These are phyloP conservation scores for Solanum etuberosum DNA, from an alignment of 257 asterid species.

Conservation along the genomic window DNA sequence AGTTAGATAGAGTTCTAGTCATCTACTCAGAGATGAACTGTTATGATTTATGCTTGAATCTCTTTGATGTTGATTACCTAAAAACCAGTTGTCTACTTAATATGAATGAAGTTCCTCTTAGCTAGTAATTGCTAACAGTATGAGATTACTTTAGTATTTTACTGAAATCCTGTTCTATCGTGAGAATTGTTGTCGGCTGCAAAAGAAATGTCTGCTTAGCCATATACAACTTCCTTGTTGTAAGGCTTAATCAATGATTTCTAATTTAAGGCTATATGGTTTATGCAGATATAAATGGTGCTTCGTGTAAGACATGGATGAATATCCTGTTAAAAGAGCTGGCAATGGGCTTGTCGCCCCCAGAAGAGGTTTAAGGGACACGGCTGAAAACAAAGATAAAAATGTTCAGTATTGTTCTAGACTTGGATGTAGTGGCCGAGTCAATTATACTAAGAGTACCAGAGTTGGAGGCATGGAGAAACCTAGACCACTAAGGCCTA, in stretches of 20 bases:
- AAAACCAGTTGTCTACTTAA: not conserved
- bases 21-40: not conserved
- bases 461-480: slow-evolving; percentile 28
- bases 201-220: not conserved
- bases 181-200: not conserved
- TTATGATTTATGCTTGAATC: not conserved
- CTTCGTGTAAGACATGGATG: slow-evolving; percentile 28
- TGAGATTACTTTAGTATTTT: not conserved
- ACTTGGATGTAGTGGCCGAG: slow-evolving; percentile 73
- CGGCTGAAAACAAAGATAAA: slow-evolving; percentile 18
- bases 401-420: slow-evolving; percentile 58
- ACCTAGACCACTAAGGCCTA: slow-evolving; percentile 28
- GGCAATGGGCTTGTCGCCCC: slow-evolving; percentile 16
- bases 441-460: slow-evolving; percentile 27
- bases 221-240: not conserved
- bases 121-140: not conserved
- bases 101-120: not conserved
- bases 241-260: not conserved
- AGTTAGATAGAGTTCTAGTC: not conserved
- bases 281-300: not conserved
- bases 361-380: slow-evolving; percentile 29
- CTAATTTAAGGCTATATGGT: not conserved
- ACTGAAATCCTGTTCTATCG: not conserved
- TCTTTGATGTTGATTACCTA: not conserved
- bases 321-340: slow-evolving; percentile 33